Percentiles rank a stretch among this genome's conserved stretches.
Evolutionary conservation across 2,329 filamentous ascomycete species (phyloP).

Genomic region (Aspergillus vadensis): DNA sequence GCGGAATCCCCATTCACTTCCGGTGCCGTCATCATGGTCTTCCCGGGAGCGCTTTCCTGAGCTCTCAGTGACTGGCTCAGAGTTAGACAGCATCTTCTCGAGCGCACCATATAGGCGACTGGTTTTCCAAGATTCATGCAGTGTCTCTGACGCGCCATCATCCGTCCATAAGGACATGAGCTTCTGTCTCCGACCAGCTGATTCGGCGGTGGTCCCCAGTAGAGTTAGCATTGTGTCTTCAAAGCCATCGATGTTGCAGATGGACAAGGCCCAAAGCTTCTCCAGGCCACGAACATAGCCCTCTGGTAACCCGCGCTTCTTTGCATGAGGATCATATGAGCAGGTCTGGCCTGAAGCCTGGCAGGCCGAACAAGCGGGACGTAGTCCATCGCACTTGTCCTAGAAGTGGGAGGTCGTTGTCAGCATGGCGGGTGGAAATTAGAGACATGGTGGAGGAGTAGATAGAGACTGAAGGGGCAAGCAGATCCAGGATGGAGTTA

Average conservation of each 20-base stretch:
- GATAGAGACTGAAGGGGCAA: not conserved
- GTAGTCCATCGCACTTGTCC: constrained; percentile 49
- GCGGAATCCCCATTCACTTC: constrained; percentile 35
- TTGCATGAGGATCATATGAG: constrained; percentile 47
- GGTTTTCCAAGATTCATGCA: constrained; percentile 49
- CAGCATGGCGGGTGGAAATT: not conserved
- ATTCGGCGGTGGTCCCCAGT: constrained; percentile 39
- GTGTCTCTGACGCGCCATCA: constrained; percentile 42
- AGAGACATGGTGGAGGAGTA: not conserved
- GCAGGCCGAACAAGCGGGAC: constrained; percentile 48
- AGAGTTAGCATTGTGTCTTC: constrained; percentile 45
- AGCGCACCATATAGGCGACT: constrained; percentile 42
- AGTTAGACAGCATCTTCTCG: constrained; percentile 44
- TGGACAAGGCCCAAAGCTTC: constrained; percentile 48
- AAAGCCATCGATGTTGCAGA: constrained; percentile 48
- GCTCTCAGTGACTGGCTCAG: constrained; percentile 26
- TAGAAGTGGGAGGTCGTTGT: constrained; percentile 13
- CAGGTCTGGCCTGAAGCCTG: constrained; percentile 43
- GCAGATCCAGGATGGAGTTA: not conserved
- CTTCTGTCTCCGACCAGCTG: constrained; percentile 33
- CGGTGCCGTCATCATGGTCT: constrained; percentile 26
- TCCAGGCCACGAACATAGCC: constrained; percentile 51
- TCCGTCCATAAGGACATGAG: constrained; percentile 45
- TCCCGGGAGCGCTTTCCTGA: constrained; percentile 40
- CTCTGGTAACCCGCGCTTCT: constrained; percentile 50